Conservation (phyloP, 2,329 filamentous ascomycete genomes). For the Xylariomycetidae sp. region DNA sequence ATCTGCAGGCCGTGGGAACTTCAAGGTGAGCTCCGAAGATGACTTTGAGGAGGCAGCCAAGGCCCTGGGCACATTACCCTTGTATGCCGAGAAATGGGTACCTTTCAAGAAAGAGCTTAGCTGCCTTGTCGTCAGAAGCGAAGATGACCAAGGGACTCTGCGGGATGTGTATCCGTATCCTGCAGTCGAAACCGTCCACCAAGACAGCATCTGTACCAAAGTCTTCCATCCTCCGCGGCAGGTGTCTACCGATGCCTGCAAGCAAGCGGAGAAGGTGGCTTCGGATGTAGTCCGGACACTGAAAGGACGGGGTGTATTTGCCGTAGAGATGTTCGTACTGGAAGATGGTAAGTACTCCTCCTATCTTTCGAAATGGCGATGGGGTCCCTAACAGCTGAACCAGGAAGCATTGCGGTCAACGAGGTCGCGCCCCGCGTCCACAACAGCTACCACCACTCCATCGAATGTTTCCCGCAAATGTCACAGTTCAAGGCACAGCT, state of each 20-base stretch:
- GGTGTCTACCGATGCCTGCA: constrained; percentile 53
- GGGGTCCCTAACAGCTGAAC: no score
- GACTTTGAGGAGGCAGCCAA: constrained; percentile 59
- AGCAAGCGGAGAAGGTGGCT: constrained; percentile 69
- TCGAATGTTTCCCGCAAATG: constrained; percentile 78
- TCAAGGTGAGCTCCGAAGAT: constrained; percentile 38
- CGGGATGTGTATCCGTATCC: constrained; percentile 66
- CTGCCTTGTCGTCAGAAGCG: constrained; percentile 90
- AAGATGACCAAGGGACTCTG: constrained; percentile 52
- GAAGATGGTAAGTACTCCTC: no score
- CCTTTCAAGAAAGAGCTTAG: constrained; percentile 82
- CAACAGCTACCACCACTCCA: constrained; percentile 93
- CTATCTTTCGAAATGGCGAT: no score
- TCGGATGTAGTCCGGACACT: constrained; percentile 73
- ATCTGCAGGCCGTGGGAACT: constrained; percentile 68
- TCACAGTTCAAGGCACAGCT: constrained; percentile 93
- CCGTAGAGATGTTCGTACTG: constrained; percentile 93
- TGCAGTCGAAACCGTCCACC: constrained; percentile 88
- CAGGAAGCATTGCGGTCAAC: no score
- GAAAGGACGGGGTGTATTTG: constrained; percentile 87
- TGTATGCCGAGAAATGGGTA: constrained; percentile 89
- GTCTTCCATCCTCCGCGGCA: constrained; percentile 73
- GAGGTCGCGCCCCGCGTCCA: constrained; percentile 42
- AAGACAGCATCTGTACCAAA: constrained; percentile 91
- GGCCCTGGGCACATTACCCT: constrained; percentile 60